Percentiles rank a stretch among this genome's conserved stretches.
Evolutionary conservation across 768 basidiomycete species (phyloP).

Genomic region (Galerina marginata): DNA sequence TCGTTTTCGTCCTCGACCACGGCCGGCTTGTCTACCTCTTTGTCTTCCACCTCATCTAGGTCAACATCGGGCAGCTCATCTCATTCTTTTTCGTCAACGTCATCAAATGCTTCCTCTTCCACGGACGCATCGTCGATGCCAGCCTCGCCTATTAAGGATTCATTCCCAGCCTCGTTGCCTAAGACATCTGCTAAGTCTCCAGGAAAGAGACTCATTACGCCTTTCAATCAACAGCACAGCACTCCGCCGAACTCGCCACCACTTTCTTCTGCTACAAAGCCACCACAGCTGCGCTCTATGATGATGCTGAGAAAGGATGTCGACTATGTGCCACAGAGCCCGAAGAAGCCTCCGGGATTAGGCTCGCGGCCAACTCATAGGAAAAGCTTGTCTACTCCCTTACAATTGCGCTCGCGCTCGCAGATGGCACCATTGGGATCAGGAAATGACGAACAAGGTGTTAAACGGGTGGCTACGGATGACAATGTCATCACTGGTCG

Average conservation of each 20-base stretch:
- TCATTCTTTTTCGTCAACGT: constrained; percentile 48
- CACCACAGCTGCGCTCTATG: constrained; percentile 53
- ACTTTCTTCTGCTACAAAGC: constrained; percentile 23
- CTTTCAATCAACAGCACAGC: constrained; percentile 16
- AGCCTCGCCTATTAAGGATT: constrained; percentile 45
- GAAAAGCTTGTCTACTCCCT: constrained; percentile 25
- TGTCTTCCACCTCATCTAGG: constrained; percentile 34
- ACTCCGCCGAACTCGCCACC: constrained; percentile 34
- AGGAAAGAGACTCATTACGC: constrained; percentile 19
- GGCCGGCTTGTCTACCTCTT: constrained; percentile 12
- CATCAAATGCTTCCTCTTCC: constrained; percentile 47
- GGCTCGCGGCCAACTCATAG: constrained; percentile 19
- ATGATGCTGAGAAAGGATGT: constrained; percentile 74
- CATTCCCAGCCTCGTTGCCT: constrained; percentile 1
- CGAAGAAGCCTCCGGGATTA: constrained; percentile 47
- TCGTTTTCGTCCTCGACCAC: constrained; percentile 28
- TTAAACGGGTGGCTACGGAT: constrained; percentile 14
- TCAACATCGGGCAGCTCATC: constrained; percentile 49
- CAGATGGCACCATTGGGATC: not conserved
- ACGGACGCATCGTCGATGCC: constrained; percentile 42
- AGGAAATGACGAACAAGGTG: not conserved
- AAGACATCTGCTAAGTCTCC: constrained; percentile 14
- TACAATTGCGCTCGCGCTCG: constrained; percentile 1
- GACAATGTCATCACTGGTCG: no score
- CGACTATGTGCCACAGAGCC: constrained; percentile 76